phyloP scores from a whole-genome alignment of 805 yeast genomes.

The Osmozyma mogii region DNA sequence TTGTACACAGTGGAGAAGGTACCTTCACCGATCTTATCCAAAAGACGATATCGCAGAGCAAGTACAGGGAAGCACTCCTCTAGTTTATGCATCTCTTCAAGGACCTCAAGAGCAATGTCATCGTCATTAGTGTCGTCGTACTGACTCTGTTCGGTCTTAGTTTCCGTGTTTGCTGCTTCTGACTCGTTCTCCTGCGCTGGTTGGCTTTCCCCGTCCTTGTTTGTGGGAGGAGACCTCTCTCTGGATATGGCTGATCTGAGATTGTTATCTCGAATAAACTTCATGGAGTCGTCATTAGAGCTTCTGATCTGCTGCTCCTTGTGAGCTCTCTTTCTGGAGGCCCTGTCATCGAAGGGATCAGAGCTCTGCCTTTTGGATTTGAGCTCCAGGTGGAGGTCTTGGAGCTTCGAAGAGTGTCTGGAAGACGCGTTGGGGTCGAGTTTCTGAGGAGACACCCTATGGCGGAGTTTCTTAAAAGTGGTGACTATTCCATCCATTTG shows the following conservation, averaged over 20 bases:
- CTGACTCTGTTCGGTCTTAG: slow-evolving; percentile 1
- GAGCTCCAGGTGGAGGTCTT: slow-evolving; percentile 6
- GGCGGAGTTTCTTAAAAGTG: slow-evolving; percentile 17
- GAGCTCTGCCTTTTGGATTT: slow-evolving; percentile 9
- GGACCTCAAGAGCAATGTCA: slow-evolving; percentile 44
- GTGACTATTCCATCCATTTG: slow-evolving; percentile 14
- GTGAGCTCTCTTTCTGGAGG: slow-evolving; percentile 7
- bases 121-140: slow-evolving; percentile 27
- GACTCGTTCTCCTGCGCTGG: not conserved
- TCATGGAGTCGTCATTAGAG: slow-evolving; percentile 1
- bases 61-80: slow-evolving; percentile 49
- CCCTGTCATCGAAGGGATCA: slow-evolving; percentile 23
- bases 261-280: slow-evolving; percentile 11
- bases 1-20: slow-evolving; percentile 57
- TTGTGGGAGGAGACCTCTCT: slow-evolving; percentile 2
- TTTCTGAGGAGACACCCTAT: slow-evolving; percentile 17
- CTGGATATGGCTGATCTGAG: slow-evolving; percentile 7
- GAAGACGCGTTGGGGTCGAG: slow-evolving; percentile 6
- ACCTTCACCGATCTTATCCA: slow-evolving; percentile 61
- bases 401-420: slow-evolving; percentile 3
- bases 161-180: slow-evolving; percentile 1
- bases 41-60: slow-evolving; percentile 37
- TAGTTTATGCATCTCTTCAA: slow-evolving; percentile 50
- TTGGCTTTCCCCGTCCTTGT: slow-evolving; percentile 1
- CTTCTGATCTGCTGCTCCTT: slow-evolving; percentile 1